Percentiles rank a stretch among this genome's conserved stretches.
Evolutionary conservation across 1,284 basidiomycete genomes (phyloP).

Genomic region (Naganishia cerealis): DNA sequence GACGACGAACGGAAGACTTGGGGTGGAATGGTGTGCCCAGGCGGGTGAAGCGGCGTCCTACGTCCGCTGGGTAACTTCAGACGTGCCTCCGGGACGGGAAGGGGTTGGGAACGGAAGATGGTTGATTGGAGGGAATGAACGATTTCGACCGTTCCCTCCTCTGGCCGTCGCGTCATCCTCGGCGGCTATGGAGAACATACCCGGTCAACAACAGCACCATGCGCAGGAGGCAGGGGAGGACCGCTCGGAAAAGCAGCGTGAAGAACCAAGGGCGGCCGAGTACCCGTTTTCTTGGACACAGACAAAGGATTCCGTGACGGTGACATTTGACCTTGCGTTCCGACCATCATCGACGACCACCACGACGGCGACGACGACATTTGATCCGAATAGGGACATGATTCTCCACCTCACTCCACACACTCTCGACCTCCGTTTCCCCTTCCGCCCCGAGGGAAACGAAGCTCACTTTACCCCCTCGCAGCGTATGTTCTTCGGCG

Average conservation of each 20-base stretch:
- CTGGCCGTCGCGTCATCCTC: background rate
- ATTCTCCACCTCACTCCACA: slow-evolving; percentile 19
- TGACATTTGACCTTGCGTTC: slow-evolving; percentile 19
- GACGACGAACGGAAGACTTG: background rate
- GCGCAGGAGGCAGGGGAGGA: background rate
- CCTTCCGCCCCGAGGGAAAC: background rate
- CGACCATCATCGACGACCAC: background rate
- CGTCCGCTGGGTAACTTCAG: background rate
- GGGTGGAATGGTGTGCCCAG: background rate
- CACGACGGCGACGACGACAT: background rate
- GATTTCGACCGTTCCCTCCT: background rate
- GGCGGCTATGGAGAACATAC: background rate
- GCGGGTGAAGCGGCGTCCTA: slow-evolving; percentile 8
- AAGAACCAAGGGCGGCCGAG: background rate
- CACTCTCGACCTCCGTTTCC: slow-evolving; percentile 24
- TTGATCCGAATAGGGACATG: slow-evolving; percentile 25
- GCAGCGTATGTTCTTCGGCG: background rate
- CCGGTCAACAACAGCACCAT: background rate
- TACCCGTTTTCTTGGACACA: slow-evolving; percentile 33
- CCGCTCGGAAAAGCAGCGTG: background rate
- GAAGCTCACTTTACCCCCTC: background rate
- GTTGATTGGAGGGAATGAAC: slow-evolving; percentile 19
- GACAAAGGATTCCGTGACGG: slow-evolving; percentile 13
- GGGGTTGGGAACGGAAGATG: slow-evolving; percentile 5
- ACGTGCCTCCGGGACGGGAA: background rate